Base-by-base conservation (phyloP, 2,329 filamentous ascomycete species). In the Monascus ruber region DNA sequence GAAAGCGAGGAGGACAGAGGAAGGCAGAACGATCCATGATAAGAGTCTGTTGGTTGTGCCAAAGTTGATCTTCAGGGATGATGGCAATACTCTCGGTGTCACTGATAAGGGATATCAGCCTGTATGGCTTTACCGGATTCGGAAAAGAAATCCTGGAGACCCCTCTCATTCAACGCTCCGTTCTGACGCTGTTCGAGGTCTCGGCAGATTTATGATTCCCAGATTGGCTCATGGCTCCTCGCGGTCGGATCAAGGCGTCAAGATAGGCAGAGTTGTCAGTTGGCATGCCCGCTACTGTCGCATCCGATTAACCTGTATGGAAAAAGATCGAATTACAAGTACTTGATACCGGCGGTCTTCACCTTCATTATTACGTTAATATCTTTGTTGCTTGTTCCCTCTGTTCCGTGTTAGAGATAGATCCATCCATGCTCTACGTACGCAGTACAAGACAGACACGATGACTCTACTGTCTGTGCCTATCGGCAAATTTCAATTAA, bases 101-200 rank as follows among this genome's bases (percentile, higher is more conserved):
- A 24, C 32, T 26, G 37, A 31, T 17, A 17, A 17, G 17, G 17
- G 17, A 17, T 17, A 17, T 17, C 17, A 35, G 33, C 31, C 35
- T 27, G 38, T 38, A 34, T 45, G 43, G 41, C 50, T 48, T 58
- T 61, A 53, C 58, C 59, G 42, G 47, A 61, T 52, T 33, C 7
- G 57, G 60, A 48, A 48, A 64, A 61, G 49, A 59, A 46, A 55
- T 63, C 60, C 60, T 43, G 40, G 17, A 17, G 17, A 17, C 17
- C 17, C 17, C 17, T n/a, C 17, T 17, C 17, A 17, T 17, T 17
- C 17, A 17, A 17, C 17, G 17, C 31, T 31, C 28, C 28, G 7
- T 3, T 7, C n/a, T n/a, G 28, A 31, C 28, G 6, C 24, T 17
- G 24, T 9, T 6, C n/a, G 31, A 33, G 31, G 7, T 33, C 24